Evolutionary conservation across 352 stramenopile genomes (phyloP).

Genomic region (Phytophthora agathidicida): DNA sequence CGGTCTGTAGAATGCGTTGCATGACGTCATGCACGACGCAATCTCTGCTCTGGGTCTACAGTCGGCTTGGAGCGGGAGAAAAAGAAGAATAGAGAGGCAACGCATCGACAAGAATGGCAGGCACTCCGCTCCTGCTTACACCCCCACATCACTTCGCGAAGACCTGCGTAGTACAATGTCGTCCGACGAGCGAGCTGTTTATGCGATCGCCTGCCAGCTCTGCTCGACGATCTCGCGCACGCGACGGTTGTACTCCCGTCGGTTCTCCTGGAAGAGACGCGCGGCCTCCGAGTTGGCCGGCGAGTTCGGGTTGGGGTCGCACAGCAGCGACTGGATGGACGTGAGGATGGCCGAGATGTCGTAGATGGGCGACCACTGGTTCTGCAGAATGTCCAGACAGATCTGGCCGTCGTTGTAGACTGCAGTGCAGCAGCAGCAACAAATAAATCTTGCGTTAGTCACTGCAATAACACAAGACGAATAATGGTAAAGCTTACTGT

Average conservation of each 20-base stretch:
- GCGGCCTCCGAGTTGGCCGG: conserved; percentile 99
- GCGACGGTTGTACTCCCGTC: conserved; percentile 98
- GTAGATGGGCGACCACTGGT: conserved; percentile 99
- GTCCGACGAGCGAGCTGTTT: conserved; percentile 32
- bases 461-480: neutral
- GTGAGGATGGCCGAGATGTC: conserved; percentile 99
- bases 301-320: conserved; percentile 99
- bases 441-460: neutral
- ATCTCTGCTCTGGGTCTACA: conserved; percentile 10
- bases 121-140: conserved; percentile 9
- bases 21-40: conserved; percentile 7
- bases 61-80: conserved; percentile 9
- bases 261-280: conserved; percentile 98
- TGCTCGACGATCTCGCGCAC: conserved; percentile 99
- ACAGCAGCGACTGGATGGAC: conserved; percentile 99
- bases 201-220: conserved; percentile 93
- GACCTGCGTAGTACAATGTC: conserved; percentile 3
- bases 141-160: neutral
- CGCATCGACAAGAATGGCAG: conserved; percentile 14
- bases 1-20: conserved; percentile 5
- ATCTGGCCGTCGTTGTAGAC: conserved; percentile 93
- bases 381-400: conserved; percentile 99
- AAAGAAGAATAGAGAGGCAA: conserved; percentile 19
- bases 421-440: conserved; percentile 34
- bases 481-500: conserved; percentile 78